Conservation (phyloP, 1,284 basidiomycete genomes). For the Cutaneotrichosporon sp. region DNA sequence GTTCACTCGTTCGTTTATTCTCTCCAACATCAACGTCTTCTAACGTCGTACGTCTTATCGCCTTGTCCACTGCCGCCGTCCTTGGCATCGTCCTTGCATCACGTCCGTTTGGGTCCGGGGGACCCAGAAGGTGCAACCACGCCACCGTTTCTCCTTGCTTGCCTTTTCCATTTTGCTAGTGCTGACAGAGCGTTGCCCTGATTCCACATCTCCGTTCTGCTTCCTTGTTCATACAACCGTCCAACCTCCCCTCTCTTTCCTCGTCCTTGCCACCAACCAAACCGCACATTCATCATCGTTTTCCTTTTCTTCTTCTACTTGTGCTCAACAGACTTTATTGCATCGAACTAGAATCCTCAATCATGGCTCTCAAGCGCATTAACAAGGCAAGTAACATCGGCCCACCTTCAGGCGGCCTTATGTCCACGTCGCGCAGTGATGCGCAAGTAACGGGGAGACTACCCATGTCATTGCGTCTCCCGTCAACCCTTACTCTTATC, state of each 20-base stretch:
- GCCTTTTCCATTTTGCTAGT: too few relatives aligned
- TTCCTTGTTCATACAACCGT: background rate
- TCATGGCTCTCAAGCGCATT: slow-evolving; percentile 95
- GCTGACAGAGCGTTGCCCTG: too few relatives aligned
- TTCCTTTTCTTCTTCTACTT: background rate
- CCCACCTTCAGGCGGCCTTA: background rate
- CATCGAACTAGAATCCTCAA: slow-evolving; percentile 10
- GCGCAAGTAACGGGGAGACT: background rate
- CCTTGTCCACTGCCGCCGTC: too few relatives aligned
- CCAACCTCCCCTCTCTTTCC: background rate
- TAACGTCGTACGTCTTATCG: too few relatives aligned
- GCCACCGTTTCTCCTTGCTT: too few relatives aligned
- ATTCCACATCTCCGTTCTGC: too few relatives aligned
- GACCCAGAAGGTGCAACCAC: too few relatives aligned
- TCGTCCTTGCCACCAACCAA: slow-evolving; percentile 1
- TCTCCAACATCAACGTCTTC: too few relatives aligned
- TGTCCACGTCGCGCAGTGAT: background rate
- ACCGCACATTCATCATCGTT: background rate
- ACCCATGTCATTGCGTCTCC: background rate
- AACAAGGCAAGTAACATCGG: slow-evolving; percentile 69
- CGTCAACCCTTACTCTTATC: background rate
- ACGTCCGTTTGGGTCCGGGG: too few relatives aligned
- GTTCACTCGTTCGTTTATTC: too few relatives aligned
- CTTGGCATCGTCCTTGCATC: too few relatives aligned
- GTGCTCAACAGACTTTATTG: background rate